A percentile compares a stretch with the other conserved stretches of the same genome.
phyloP scores from a whole-genome alignment of 1,284 basidiomycete genomes.

The Chondrostereum purpureum region DNA sequence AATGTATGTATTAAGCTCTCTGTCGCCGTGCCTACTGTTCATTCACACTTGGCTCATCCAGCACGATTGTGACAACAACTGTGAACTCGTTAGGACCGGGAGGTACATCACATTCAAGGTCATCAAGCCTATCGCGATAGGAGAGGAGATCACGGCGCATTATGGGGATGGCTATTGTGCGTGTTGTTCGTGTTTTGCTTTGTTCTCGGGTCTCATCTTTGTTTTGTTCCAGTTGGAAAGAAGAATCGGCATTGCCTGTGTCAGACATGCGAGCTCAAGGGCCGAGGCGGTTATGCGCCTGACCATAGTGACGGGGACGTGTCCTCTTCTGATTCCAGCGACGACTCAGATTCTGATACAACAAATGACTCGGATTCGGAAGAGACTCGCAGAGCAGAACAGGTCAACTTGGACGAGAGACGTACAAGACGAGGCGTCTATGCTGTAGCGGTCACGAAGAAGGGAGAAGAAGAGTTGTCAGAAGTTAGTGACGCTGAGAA shows the following conservation, averaged over 20 bases:
- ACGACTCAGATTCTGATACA: slow-evolving; percentile 35
- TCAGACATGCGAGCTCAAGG: slow-evolving; percentile 78
- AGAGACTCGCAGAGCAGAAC: slow-evolving; percentile 29
- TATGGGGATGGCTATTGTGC: slow-evolving; percentile 81
- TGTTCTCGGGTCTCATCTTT: slow-evolving; percentile 10
- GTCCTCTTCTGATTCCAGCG: slow-evolving; percentile 15
- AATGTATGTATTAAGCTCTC: slow-evolving; percentile 81
- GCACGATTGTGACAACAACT: slow-evolving; percentile 91
- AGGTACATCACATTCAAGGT: slow-evolving; percentile 86
- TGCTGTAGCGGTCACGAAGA: slow-evolving; percentile 52
- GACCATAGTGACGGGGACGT: slow-evolving; percentile 43
- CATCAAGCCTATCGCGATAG: slow-evolving; percentile 70
- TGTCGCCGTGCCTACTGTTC: slow-evolving; percentile 10
- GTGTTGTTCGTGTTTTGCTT: slow-evolving; percentile 25
- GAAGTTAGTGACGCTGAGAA: slow-evolving; percentile 47
- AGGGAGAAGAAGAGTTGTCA: slow-evolving; percentile 48
- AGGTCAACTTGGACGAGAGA: slow-evolving; percentile 59
- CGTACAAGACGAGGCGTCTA: slow-evolving; percentile 74
- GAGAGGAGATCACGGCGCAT: slow-evolving; percentile 83
- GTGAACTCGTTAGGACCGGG: slow-evolving; percentile 81
- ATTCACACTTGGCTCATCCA: slow-evolving; percentile 36
- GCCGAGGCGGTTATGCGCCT: slow-evolving; percentile 68
- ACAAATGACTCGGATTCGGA: slow-evolving; percentile 38
- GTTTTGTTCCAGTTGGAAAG: slow-evolving; percentile 57
- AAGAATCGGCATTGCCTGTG: slow-evolving; percentile 86